Conservation (phyloP, 768 basidiomycete species). For the Lanmaoa pseudosensibilis region DNA sequence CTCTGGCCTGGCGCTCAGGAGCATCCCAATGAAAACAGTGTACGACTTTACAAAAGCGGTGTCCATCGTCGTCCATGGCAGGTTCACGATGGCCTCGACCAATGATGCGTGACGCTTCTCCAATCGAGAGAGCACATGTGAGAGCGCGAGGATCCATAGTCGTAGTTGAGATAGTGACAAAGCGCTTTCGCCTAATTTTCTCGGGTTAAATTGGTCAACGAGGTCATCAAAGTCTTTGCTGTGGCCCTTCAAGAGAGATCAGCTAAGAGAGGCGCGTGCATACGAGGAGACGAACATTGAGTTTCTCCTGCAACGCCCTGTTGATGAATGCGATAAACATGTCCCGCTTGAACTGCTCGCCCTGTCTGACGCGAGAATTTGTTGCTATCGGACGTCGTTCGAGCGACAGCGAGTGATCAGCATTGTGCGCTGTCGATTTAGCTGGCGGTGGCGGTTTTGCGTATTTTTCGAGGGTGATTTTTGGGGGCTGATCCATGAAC, state of each 20-base stretch:
- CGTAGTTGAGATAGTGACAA: slow-evolving; percentile 57
- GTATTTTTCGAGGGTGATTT: slow-evolving; percentile 45
- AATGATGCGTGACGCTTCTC: slow-evolving; percentile 78
- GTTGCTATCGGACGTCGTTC: slow-evolving; percentile 65
- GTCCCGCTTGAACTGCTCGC: slow-evolving; percentile 73
- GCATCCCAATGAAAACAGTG: slow-evolving; percentile 85
- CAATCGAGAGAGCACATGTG: slow-evolving; percentile 88
- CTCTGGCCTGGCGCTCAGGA: slow-evolving; percentile 88
- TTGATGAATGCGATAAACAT: slow-evolving; percentile 84
- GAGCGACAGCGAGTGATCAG: slow-evolving; percentile 17
- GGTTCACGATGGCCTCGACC: slow-evolving; percentile 79
- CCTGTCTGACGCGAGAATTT: slow-evolving; percentile 75
- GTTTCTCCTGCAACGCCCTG: slow-evolving; percentile 75
- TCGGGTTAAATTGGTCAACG: slow-evolving; percentile 77
- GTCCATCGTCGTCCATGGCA: slow-evolving; percentile 95
- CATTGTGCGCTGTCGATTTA: slow-evolving; percentile 19
- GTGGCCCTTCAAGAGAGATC: slow-evolving; percentile 52
- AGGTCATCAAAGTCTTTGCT: slow-evolving; percentile 84
- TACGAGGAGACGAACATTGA: slow-evolving; percentile 49
- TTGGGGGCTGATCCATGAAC: slow-evolving; percentile 44
- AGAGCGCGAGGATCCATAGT: slow-evolving; percentile 81
- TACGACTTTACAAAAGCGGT: slow-evolving; percentile 83
- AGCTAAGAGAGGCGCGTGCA: slow-evolving; percentile 12
- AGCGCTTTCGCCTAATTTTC: slow-evolving; percentile 35
- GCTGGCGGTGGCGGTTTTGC: slow-evolving; percentile 39